Evolutionary conservation across 306 rosid genomes (phyloP).

Genomic region (Ormosia emarginata): DNA sequence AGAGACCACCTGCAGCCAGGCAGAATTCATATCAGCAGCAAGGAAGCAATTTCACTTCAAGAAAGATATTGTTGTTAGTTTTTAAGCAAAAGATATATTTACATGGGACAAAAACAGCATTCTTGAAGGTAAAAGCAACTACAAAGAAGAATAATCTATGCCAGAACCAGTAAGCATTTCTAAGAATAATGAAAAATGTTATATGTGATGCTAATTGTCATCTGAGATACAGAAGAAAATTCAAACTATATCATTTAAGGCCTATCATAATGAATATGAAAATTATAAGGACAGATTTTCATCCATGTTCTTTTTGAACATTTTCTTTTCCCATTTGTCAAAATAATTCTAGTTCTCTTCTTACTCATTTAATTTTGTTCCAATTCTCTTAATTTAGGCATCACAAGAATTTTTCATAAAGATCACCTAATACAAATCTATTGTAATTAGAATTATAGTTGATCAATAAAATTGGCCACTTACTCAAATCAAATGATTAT

Average conservation of each 20-base stretch:
- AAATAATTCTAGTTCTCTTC: not conserved
- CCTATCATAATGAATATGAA: not conserved
- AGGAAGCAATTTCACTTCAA: not conserved
- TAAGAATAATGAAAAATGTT: not conserved
- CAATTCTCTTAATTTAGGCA: not conserved
- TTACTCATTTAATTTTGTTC: not conserved
- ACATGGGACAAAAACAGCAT: not conserved
- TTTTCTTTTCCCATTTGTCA: not conserved
- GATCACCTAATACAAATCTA: not conserved
- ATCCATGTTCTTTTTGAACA: not conserved
- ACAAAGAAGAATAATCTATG: not conserved
- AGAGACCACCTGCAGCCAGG: conserved; percentile 90
- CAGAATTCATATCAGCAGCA: conserved; percentile 13
- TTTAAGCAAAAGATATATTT: not conserved
- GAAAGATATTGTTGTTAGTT: not conserved
- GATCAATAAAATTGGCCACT: not conserved
- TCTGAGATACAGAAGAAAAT: not conserved
- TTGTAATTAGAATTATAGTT: not conserved
- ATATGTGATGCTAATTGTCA: not conserved
- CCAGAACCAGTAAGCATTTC: not conserved
- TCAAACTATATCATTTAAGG: not conserved
- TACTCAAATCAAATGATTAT: too few relatives aligned
- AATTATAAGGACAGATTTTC: not conserved
- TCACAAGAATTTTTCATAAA: not conserved
- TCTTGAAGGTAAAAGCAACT: not conserved